Base-by-base conservation (phyloP, 495 filamentous ascomycete species). In the Penicillium odoratum region DNA sequence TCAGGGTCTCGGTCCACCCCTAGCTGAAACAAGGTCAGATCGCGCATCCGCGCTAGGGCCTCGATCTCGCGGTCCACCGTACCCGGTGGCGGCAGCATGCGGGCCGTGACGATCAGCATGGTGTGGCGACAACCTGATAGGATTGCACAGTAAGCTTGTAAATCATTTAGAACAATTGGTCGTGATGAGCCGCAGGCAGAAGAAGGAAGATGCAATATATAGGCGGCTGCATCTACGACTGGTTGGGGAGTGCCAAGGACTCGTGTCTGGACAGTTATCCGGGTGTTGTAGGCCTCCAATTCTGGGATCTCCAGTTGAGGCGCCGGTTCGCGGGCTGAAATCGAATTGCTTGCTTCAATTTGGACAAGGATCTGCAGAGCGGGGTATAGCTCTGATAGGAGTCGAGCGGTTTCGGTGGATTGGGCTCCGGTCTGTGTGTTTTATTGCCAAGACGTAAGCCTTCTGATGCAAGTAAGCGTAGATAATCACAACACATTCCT, bases 1-100 rank as follows among this genome's bases (percentile, higher is more conserved):
- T 44, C 42, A 13, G 42, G 42, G 11, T 44, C 42, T 7, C 42
- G 42, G 18, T 44, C 42, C 6, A 7, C 15, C 42, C 42, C 42
- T 13, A 44, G 11, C 42, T 44, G 42, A n/a, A n/a, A 44, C 15
- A n/a, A 13, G 4, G 42, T 44, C 42, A 44, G 42, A 44, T 44
- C 42, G 42, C 42, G 42, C 18, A 21, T 44, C 7, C 42, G 42
- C 42, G 42, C 42, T 13, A 44, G 42, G 18, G 42, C 11, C 18
- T 44, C 42, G 42, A 44, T 44, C 42, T 44, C 42, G 8, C 18
- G 42, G 15, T 44, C 42, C 15, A 44, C 42, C 18, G 42, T 44
- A 13, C 42, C 42, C 42, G 42, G 42, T 21, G 42, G 42, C 8
- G 42, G 42, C 42, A 44, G 42, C 42, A 44, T 44, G 42, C 42